These are phyloP conservation scores for Phaeotremella skinneri DNA, from an alignment of 768 basidiomycete genomes.

Conservation along the genomic window DNA sequence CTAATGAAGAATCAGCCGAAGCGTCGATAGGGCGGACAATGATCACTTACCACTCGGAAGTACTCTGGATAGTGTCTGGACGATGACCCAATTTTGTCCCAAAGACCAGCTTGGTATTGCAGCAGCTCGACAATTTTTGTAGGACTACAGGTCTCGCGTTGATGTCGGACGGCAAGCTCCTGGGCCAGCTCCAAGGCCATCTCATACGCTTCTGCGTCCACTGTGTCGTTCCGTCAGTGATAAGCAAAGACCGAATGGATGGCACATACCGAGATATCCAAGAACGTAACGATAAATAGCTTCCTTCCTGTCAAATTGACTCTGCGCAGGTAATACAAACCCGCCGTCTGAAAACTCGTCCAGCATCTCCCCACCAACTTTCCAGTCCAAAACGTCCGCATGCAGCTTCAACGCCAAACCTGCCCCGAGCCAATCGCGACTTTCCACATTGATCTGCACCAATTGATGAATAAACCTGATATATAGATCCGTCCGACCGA, in stretches of 20 bases:
- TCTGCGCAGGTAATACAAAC: slow-evolving; percentile 72
- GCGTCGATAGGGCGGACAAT: not conserved
- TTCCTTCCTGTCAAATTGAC: slow-evolving; percentile 90
- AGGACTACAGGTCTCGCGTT: slow-evolving; percentile 87
- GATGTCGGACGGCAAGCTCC: slow-evolving; percentile 83
- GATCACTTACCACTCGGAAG: slow-evolving; percentile 67
- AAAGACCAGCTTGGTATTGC: slow-evolving; percentile 77
- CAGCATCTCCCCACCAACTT: slow-evolving; percentile 47
- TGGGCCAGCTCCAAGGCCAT: slow-evolving; percentile 88
- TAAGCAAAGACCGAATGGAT: slow-evolving; percentile 1
- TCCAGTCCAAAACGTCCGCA: slow-evolving; percentile 90
- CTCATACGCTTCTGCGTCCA: slow-evolving; percentile 97
- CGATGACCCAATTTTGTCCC: slow-evolving; percentile 76
- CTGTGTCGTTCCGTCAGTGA: slow-evolving; percentile 53
- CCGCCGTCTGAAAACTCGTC: slow-evolving; percentile 14
- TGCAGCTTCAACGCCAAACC: slow-evolving; percentile 90
- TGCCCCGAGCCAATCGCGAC: slow-evolving; percentile 54
- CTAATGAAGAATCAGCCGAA: slow-evolving; percentile 18
- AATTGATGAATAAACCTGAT: slow-evolving; percentile 95
- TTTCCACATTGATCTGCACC: slow-evolving; percentile 65
- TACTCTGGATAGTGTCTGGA: slow-evolving; percentile 85
- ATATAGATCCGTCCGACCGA: slow-evolving; percentile 89
- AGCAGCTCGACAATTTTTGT: slow-evolving; percentile 79
- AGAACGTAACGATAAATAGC: slow-evolving; percentile 84
- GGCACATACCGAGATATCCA: slow-evolving; percentile 76